Percentiles rank a stretch among this genome's conserved stretches.
Conservation (phyloP, 176 grass and related monocot species). For the bread wheat (Triticum aestivum) region IWGSC_CS_RefSeq_v2.1 NC_057810.1:676769535-676770034, state of each 20-base stretch:
- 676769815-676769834: slow-evolving; percentile 76
- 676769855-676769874: slow-evolving; percentile 79
- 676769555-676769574: slow-evolving; percentile 88
- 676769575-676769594: slow-evolving; percentile 88
- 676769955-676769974: not conserved
- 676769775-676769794: not conserved
- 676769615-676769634: slow-evolving; percentile 94
- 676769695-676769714: slow-evolving; percentile 96
- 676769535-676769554: slow-evolving; percentile 57
- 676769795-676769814: slow-evolving; percentile 55
- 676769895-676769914: slow-evolving; percentile 86
- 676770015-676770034: too few relatives aligned
- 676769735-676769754: not conserved
- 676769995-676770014: not conserved
- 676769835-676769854: slow-evolving; percentile 91
- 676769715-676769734: slow-evolving; percentile 63
- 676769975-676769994: not conserved
- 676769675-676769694: slow-evolving; percentile 86
- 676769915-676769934: slow-evolving; percentile 72
- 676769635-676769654: slow-evolving; percentile 84
- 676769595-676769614: slow-evolving; percentile 71
- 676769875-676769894: slow-evolving; percentile 93
- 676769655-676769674: slow-evolving; percentile 95
- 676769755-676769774: not conserved
- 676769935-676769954: slow-evolving; percentile 77